Evolutionary conservation across 2,329 filamentous ascomycete genomes (phyloP).

Genomic region (Aureobasidium sp.): DNA sequence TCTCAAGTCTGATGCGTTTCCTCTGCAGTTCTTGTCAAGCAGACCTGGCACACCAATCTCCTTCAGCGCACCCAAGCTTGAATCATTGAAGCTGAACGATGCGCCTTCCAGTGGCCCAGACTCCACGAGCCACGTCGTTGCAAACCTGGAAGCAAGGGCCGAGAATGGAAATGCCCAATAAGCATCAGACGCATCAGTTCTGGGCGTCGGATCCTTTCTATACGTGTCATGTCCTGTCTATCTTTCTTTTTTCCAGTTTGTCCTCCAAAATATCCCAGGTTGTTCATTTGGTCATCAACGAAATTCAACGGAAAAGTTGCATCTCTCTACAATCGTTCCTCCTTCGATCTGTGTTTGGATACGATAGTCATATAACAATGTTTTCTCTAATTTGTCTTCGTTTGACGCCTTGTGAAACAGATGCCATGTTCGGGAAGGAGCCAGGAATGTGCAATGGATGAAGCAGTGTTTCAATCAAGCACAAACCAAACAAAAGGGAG

Average conservation of each 20-base stretch:
- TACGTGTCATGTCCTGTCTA: neutral
- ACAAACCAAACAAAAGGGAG: neutral
- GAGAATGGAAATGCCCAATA: neutral
- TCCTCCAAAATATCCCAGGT: constrained; percentile 1
- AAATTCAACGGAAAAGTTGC: neutral
- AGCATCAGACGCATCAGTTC: neutral
- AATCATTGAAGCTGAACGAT: constrained; percentile 21
- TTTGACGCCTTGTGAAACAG: neutral
- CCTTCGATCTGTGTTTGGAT: neutral
- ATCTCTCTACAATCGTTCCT: neutral
- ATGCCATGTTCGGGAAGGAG: no score
- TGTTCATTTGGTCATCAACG: neutral
- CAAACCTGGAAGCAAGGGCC: constrained; percentile 22
- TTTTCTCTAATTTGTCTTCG: no score
- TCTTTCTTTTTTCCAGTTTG: neutral
- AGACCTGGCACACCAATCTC: constrained; percentile 60
- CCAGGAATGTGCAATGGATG: neutral
- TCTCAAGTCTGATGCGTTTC: neutral
- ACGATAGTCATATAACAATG: no score
- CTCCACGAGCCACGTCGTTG: constrained; percentile 21
- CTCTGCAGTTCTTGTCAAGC: constrained; percentile 59
- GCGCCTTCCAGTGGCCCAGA: constrained; percentile 24
- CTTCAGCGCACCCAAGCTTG: constrained; percentile 46
- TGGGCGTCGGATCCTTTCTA: neutral
- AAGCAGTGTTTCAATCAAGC: neutral